A percentile compares a stretch with the other conserved stretches of the same genome.
phyloP scores from a whole-genome alignment of 1,284 basidiomycete genomes.

The Hypsizygus ulmarius region DNA sequence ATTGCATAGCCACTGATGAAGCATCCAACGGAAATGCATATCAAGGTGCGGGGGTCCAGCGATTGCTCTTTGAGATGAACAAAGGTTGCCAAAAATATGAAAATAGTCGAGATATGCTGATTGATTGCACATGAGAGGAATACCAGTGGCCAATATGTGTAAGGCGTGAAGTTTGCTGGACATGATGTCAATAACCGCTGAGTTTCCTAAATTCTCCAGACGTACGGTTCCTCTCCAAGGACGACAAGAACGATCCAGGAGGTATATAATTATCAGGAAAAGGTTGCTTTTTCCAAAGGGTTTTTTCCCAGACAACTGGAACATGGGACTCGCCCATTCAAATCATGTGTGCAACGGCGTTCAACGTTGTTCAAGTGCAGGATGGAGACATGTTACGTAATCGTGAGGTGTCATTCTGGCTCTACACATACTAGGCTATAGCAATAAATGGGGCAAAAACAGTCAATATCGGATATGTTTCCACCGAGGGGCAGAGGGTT shows the following conservation, averaged over 20 bases:
- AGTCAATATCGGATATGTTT: neutral
- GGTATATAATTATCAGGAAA: conserved; percentile 89
- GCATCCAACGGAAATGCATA: conserved; percentile 61
- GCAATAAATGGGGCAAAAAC: neutral
- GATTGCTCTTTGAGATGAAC: conserved; percentile 62
- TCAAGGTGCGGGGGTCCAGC: conserved; percentile 67
- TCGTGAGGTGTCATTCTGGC: neutral
- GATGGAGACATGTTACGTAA: neutral
- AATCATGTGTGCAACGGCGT: conserved; percentile 12
- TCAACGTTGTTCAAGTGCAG: too few species aligned
- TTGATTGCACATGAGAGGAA: conserved; percentile 74
- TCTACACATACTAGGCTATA: neutral
- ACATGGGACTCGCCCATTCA: conserved; percentile 15
- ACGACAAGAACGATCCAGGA: conserved; percentile 73
- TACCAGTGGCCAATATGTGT: conserved; percentile 74
- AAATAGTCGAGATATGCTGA: conserved; percentile 81
- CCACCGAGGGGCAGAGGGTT: too few species aligned
- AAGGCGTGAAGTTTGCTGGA: conserved; percentile 72
- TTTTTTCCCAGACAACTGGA: conserved; percentile 62
- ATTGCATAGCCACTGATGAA: conserved; percentile 60
- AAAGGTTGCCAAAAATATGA: conserved; percentile 82
- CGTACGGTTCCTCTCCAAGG: conserved; percentile 77
- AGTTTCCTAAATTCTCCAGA: conserved; percentile 15
- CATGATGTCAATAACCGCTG: conserved; percentile 9
- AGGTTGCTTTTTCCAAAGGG: conserved; percentile 80